Evolutionary conservation across 306 rosid species (phyloP).

Genomic region (Luffa aegyptiaca): DNA sequence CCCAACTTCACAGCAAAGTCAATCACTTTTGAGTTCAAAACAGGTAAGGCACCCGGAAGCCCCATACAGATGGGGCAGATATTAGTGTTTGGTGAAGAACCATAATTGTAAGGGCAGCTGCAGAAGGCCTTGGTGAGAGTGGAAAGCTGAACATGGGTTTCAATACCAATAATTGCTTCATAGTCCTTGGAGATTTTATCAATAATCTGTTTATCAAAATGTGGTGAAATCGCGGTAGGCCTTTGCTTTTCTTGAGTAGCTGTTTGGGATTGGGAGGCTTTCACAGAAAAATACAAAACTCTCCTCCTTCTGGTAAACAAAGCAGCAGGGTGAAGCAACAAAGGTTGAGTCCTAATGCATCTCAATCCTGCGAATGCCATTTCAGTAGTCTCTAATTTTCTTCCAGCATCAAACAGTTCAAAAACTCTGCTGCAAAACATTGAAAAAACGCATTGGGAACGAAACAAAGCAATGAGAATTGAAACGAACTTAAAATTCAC

Average conservation of each 20-base stretch:
- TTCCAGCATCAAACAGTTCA: conserved; percentile 1
- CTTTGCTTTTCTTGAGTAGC: conserved; percentile 43
- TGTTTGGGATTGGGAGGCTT: conserved; percentile 50
- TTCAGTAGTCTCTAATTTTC: background rate
- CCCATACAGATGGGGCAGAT: conserved; percentile 95
- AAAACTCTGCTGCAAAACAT: background rate
- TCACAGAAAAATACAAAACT: conserved; percentile 35
- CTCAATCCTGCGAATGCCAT: conserved; percentile 66
- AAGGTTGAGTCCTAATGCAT: conserved; percentile 47
- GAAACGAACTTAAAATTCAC: background rate
- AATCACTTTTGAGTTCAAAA: conserved; percentile 66
- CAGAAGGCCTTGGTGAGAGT: conserved; percentile 89
- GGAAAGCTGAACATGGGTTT: conserved; percentile 90
- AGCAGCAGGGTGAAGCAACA: conserved; percentile 34
- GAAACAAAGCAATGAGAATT: background rate
- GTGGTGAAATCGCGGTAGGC: conserved; percentile 34
- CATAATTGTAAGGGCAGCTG: conserved; percentile 69
- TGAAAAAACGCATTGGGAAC: background rate
- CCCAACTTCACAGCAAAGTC: conserved; percentile 72
- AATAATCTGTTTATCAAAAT: conserved; percentile 36
- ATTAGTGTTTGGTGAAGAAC: conserved; percentile 58
- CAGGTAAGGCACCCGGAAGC: conserved; percentile 85
- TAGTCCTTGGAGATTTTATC: conserved; percentile 52
- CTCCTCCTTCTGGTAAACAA: conserved; percentile 31
- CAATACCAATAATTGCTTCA: conserved; percentile 78